These are phyloP conservation scores for Daedaleopsis sinensis DNA, from an alignment of 768 basidiomycete species.

Conservation along the genomic window DNA sequence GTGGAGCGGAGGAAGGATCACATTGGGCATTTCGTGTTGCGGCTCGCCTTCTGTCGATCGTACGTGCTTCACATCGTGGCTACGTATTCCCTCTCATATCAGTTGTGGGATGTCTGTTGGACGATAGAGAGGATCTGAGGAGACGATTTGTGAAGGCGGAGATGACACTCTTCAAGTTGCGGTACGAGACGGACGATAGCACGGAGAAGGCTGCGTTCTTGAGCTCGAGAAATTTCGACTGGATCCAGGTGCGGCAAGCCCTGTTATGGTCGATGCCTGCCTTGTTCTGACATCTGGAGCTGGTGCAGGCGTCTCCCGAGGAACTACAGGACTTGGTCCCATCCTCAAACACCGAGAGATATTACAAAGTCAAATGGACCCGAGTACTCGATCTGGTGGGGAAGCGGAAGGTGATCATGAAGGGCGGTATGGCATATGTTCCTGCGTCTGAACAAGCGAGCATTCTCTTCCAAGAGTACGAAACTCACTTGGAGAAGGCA, in stretches of 20 bases:
- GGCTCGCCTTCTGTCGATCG: constrained; percentile 96
- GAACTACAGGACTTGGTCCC: constrained; percentile 10
- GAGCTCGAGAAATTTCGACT: constrained; percentile 61
- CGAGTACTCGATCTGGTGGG: constrained; percentile 92
- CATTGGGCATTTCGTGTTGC: constrained; percentile 89
- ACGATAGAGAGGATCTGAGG: constrained; percentile 81
- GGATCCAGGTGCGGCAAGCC: constrained; percentile 52
- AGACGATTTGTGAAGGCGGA: constrained; percentile 90
- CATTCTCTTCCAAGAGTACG: constrained; percentile 87
- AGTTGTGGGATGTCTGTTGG: background rate
- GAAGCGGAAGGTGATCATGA: constrained; percentile 75
- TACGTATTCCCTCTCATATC: background rate
- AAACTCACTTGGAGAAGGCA: constrained; percentile 66
- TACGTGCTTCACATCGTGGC: constrained; percentile 46
- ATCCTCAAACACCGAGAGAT: constrained; percentile 38
- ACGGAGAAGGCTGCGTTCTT: constrained; percentile 72
- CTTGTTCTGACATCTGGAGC: background rate
- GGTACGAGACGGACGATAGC: constrained; percentile 67
- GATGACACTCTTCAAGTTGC: constrained; percentile 76
- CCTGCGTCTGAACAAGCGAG: constrained; percentile 76
- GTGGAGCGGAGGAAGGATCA: constrained; percentile 80
- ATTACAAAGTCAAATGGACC: constrained; percentile 96
- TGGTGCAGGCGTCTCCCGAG: constrained; percentile 8
- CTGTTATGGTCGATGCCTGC: background rate
- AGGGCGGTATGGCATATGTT: constrained; percentile 88